Percentiles rank a stretch among this genome's conserved stretches.
These are phyloP conservation scores for Rutstroemia sp. DNA, from an alignment of 2,329 filamentous ascomycete genomes.

Conservation along the genomic window DNA sequence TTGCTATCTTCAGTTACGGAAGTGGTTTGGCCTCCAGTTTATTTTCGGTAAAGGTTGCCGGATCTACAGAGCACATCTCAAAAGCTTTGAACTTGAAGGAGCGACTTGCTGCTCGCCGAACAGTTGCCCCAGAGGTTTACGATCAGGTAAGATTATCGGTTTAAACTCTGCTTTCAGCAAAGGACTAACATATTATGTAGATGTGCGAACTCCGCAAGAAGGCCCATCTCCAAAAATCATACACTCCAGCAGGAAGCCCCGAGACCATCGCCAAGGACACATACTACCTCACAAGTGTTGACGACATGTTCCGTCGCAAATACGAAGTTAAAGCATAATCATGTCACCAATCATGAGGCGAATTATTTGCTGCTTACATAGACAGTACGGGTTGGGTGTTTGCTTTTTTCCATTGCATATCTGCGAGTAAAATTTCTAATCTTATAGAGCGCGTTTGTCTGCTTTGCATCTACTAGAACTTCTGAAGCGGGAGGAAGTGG, in stretches of 20 bases:
- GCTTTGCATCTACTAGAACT: constrained; percentile 1
- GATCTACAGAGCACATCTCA: constrained; percentile 60
- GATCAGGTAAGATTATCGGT: constrained; percentile 53
- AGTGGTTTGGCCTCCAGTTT: constrained; percentile 63
- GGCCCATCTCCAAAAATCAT: constrained; percentile 77
- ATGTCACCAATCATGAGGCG: neutral
- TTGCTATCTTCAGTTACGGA: constrained; percentile 60
- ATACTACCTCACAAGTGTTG: constrained; percentile 75
- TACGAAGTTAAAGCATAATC: constrained; percentile 65
- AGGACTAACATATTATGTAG: constrained; percentile 34
- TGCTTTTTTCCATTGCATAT: neutral
- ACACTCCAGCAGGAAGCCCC: constrained; percentile 58
- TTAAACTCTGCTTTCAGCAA: neutral
- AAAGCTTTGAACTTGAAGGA: constrained; percentile 63
- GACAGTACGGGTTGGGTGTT: neutral
- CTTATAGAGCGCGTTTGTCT: neutral
- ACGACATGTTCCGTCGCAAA: constrained; percentile 79
- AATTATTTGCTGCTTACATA: neutral
- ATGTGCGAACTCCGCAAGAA: constrained; percentile 77
- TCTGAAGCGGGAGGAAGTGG: neutral
- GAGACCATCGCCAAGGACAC: constrained; percentile 60
- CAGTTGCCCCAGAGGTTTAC: constrained; percentile 64
- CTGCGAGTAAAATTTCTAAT: neutral
- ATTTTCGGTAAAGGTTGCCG: constrained; percentile 65
- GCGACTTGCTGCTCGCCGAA: constrained; percentile 57